Evolutionary conservation across 495 filamentous ascomycete genomes (phyloP).

Genomic region (Aspergillus leporis): DNA sequence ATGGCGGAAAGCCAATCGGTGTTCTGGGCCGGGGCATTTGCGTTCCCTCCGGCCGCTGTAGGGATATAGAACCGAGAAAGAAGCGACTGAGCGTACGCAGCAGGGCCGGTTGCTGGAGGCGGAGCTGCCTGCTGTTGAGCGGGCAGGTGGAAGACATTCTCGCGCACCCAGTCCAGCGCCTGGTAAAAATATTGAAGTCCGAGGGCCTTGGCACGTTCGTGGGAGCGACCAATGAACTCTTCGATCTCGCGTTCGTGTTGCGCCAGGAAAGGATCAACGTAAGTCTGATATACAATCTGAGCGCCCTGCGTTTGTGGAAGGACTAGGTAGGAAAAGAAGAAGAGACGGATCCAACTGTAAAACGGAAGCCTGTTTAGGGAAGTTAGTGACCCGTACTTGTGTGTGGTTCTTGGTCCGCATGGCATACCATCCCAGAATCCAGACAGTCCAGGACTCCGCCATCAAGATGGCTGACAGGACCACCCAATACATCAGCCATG

Average conservation of each 20-base stretch:
- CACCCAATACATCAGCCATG: conserved; percentile 99
- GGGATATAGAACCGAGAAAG: conserved; percentile 87
- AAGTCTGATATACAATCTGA: conserved; percentile 74
- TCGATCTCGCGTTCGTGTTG: conserved; percentile 91
- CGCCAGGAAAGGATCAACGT: conserved; percentile 84
- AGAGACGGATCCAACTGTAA: conserved; percentile 88
- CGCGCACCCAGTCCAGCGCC: conserved; percentile 71
- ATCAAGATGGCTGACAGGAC: conserved; percentile 79
- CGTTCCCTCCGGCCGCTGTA: conserved; percentile 37
- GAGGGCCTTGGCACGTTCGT: conserved; percentile 75
- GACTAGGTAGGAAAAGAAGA: conserved; percentile 90
- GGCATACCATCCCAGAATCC: conserved; percentile 75
- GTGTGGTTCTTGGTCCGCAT: background rate
- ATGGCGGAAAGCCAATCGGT: conserved; percentile 69
- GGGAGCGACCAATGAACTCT: conserved; percentile 76
- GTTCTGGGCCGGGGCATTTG: conserved; percentile 42
- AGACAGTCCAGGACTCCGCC: conserved; percentile 83
- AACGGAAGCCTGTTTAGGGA: conserved; percentile 71
- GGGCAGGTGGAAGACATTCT: conserved; percentile 69
- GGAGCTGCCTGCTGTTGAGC: conserved; percentile 54
- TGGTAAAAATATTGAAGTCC: conserved; percentile 82
- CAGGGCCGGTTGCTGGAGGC: conserved; percentile 45
- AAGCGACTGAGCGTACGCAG: conserved; percentile 73
- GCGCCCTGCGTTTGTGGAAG: conserved; percentile 96
- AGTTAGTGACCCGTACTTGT: background rate